Percentiles rank a stretch among this genome's conserved stretches.
These are phyloP conservation scores for Fusarium sp. DNA, from an alignment of 2,329 filamentous ascomycete species.

Conservation along the genomic window DNA sequence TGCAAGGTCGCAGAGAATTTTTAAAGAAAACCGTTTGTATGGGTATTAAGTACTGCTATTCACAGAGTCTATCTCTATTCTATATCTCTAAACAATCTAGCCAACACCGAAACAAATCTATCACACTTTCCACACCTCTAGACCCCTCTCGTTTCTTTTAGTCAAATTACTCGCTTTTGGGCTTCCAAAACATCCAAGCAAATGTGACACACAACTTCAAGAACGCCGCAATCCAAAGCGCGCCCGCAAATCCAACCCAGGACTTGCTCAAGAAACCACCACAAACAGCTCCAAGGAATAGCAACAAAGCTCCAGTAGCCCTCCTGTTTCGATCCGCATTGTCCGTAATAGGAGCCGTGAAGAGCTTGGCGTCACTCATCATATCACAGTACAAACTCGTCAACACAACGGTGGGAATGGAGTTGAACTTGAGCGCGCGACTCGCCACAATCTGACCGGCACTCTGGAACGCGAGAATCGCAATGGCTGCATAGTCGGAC, in stretches of 20 bases:
- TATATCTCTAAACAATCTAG: not conserved
- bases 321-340: conserved; percentile 43
- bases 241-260: conserved; percentile 42
- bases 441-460: conserved; percentile 44
- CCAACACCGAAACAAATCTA: not conserved
- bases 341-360: conserved; percentile 40
- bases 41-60: not conserved
- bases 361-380: conserved; percentile 44
- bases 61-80: not conserved
- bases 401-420: conserved; percentile 43
- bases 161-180: conserved; percentile 18
- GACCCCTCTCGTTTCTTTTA: not conserved
- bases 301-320: conserved; percentile 32
- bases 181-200: conserved; percentile 43
- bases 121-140: not conserved
- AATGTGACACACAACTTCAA: conserved; percentile 38
- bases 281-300: conserved; percentile 39
- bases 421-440: conserved; percentile 44
- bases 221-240: conserved; percentile 45
- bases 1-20: too few species aligned
- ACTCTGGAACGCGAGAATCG: conserved; percentile 43
- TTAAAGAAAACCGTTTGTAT: too few species aligned
- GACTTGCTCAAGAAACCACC: conserved; percentile 46
- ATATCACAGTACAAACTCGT: conserved; percentile 46
- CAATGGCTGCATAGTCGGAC: conserved; percentile 41